phyloP scores from a whole-genome alignment of 2,329 filamentous ascomycete species.

The Diplodia seriata region DNA sequence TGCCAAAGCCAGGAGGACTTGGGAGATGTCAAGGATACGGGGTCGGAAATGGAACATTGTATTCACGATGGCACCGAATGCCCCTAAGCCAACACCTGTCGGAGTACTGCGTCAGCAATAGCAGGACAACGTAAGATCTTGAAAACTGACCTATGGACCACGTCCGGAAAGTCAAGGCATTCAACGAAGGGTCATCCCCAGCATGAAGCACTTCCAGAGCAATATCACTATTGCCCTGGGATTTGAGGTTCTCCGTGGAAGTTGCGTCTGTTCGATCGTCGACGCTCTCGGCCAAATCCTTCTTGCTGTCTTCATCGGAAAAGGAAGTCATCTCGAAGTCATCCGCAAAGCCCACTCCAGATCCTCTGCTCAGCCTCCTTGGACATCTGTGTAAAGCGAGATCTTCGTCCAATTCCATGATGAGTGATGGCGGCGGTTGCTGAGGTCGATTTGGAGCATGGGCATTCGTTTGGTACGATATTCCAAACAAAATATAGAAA shows the following conservation, averaged over 20 bases:
- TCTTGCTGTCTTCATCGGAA: not conserved
- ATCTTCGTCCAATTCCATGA: constrained; percentile 15
- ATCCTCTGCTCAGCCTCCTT: constrained; percentile 3
- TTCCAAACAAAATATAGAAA: no score
- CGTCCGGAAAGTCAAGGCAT: constrained; percentile 18
- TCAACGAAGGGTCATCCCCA: constrained; percentile 11
- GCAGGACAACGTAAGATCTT: not conserved
- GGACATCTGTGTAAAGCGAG: constrained; percentile 11
- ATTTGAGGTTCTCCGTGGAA: not conserved
- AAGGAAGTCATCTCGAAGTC: constrained; percentile 3
- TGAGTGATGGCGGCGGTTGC: no score
- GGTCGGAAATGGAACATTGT: constrained; percentile 58
- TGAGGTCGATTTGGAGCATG: not conserved
- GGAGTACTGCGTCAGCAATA: not conserved
- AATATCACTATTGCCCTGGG: constrained; percentile 3
- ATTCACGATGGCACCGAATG: constrained; percentile 1
- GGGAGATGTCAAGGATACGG: constrained; percentile 53
- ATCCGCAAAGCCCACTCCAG: constrained; percentile 4
- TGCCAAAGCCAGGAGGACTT: constrained; percentile 55
- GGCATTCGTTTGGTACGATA: not conserved
- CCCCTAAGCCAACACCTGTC: not conserved
- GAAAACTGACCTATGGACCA: constrained; percentile 27
- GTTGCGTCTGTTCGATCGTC: not conserved
- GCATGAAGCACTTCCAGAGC: constrained; percentile 14
- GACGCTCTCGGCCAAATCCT: not conserved